phyloP scores from a whole-genome alignment of 2,329 filamentous ascomycete genomes.

The Biscogniauxia mediterranea region DNA sequence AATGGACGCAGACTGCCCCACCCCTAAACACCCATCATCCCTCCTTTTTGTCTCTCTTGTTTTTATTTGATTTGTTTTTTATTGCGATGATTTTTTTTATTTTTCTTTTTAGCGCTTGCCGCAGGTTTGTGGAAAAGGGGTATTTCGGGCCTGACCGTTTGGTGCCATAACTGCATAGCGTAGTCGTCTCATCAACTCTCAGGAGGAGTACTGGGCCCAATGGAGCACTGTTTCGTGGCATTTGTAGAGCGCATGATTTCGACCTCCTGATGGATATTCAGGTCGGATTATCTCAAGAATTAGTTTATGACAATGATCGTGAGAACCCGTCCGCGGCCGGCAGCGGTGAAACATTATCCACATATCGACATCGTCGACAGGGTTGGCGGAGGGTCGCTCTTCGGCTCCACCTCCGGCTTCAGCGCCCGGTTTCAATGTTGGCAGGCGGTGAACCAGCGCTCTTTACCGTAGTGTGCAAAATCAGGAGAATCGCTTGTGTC shows the following conservation, averaged over 20 bases:
- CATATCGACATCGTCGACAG: neutral
- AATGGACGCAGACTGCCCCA: slow-evolving; percentile 14
- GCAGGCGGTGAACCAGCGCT: neutral
- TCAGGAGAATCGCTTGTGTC: neutral
- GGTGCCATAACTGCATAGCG: neutral
- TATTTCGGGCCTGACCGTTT: neutral
- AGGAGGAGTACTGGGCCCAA: neutral
- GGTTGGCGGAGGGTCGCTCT: neutral
- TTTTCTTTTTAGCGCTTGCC: neutral
- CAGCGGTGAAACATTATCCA: neutral
- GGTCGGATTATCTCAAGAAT: neutral
- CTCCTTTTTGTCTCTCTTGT: slow-evolving; percentile 16
- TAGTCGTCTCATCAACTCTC: neutral
- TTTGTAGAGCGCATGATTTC: neutral
- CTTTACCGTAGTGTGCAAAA: neutral
- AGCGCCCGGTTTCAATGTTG: neutral
- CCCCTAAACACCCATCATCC: slow-evolving; percentile 11
- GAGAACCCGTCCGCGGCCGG: neutral
- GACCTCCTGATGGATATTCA: neutral
- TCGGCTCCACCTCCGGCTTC: neutral
- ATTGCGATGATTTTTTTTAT: neutral
- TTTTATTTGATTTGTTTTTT: neutral
- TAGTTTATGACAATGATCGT: neutral
- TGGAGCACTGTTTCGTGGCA: neutral
- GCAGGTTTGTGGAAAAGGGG: neutral